A percentile compares a stretch with the other conserved stretches of the same genome.
These are phyloP conservation scores for Centaurea solstitialis DNA, from an alignment of 129 eudicot genomes.

Conservation along the genomic window DNA sequence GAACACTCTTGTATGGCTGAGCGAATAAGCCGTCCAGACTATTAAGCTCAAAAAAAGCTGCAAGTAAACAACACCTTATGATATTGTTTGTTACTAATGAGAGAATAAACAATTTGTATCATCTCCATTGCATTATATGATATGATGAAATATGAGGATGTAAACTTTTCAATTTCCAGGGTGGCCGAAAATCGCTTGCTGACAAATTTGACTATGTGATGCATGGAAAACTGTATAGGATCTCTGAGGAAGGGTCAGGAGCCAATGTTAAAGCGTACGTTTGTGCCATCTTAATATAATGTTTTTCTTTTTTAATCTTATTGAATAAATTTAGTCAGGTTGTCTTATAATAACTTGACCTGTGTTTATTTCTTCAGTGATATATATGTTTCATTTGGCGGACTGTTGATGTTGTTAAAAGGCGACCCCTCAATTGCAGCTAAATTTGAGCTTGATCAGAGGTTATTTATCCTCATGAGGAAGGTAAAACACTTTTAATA, in stretches of 20 bases:
- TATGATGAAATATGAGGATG: background rate
- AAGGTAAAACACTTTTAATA: constrained; percentile 39
- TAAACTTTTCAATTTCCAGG: constrained; percentile 41
- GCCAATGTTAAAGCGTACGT: constrained; percentile 77
- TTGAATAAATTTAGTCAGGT: background rate
- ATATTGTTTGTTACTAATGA: too few relatives aligned
- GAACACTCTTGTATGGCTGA: too few relatives aligned
- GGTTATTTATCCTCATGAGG: constrained; percentile 86
- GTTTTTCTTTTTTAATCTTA: background rate
- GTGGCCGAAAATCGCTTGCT: constrained; percentile 76
- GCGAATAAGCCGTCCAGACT: too few relatives aligned
- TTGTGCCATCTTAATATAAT: background rate
- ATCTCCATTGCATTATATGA: too few relatives aligned
- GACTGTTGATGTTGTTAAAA: constrained; percentile 82
- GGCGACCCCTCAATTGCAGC: constrained; percentile 83
- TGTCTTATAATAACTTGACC: background rate
- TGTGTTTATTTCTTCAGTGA: constrained; percentile 46
- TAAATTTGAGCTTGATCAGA: constrained; percentile 93
- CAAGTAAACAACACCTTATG: too few relatives aligned
- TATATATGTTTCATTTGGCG: constrained; percentile 84
- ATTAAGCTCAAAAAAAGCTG: too few relatives aligned
- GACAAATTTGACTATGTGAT: constrained; percentile 90
- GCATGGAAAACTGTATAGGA: constrained; percentile 88
- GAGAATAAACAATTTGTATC: too few relatives aligned
- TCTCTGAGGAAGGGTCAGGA: constrained; percentile 61